Evolutionary conservation across 1,139 yeast genomes (phyloP).

Genomic region (Geotrichum fermentans): DNA sequence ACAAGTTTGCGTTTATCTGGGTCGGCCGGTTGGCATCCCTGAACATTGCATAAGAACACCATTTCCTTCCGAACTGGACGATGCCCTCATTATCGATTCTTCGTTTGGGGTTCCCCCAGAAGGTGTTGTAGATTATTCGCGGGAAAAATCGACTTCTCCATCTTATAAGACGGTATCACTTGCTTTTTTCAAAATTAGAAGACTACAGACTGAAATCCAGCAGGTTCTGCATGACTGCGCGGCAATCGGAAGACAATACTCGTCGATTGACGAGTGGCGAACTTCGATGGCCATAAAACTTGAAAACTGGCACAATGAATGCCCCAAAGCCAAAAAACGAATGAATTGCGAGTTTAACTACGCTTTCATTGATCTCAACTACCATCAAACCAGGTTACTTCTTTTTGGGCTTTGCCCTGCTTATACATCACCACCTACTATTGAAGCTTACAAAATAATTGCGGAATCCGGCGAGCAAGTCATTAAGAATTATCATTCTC

Average conservation of each 20-base stretch:
- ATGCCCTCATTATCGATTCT: slow-evolving; percentile 47
- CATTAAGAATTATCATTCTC: slow-evolving; percentile 55
- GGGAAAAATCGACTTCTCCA: slow-evolving; percentile 41
- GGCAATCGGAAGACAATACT: slow-evolving; percentile 61
- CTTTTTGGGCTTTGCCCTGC: slow-evolving; percentile 76
- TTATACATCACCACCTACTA: slow-evolving; percentile 47
- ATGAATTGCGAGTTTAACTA: slow-evolving; percentile 73
- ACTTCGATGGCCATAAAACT: slow-evolving; percentile 47
- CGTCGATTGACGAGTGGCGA: slow-evolving; percentile 57
- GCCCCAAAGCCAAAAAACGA: slow-evolving; percentile 53
- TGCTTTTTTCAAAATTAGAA: slow-evolving; percentile 61
- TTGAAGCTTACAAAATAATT: slow-evolving; percentile 53
- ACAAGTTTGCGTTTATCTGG: slow-evolving; percentile 66
- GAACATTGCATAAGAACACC: slow-evolving; percentile 59
- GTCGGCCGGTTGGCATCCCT: slow-evolving; percentile 69
- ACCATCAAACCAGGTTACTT: slow-evolving; percentile 66
- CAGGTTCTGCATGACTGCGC: slow-evolving; percentile 63
- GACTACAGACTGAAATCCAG: slow-evolving; percentile 73
- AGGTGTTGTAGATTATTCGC: slow-evolving; percentile 15
- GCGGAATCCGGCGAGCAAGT: slow-evolving; percentile 62
- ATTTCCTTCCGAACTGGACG: slow-evolving; percentile 73
- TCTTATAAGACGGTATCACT: slow-evolving; percentile 64
- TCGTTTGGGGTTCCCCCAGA: slow-evolving; percentile 4
- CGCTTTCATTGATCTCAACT: slow-evolving; percentile 67
- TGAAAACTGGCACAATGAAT: slow-evolving; percentile 55